Conservation (phyloP, 768 basidiomycete genomes). For the Pleurotus cornucopiae region DNA sequence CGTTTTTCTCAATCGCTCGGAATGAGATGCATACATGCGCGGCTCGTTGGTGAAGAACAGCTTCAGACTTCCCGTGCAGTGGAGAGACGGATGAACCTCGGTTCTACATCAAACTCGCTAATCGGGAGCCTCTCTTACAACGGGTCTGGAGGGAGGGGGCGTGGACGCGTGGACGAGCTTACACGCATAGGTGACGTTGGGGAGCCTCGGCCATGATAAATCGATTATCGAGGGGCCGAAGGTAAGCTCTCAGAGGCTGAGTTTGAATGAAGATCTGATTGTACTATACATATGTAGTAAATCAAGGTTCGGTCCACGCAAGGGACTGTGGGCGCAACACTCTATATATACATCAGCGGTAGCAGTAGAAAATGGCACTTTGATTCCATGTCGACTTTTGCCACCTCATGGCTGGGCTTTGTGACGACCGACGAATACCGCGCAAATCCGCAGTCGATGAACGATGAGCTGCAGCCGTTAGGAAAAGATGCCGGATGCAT, state of each 20-base stretch:
- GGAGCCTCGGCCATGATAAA: not conserved
- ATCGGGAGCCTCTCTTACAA: slow-evolving; percentile 31
- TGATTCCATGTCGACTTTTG: not conserved
- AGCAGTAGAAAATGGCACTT: not conserved
- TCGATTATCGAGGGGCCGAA: not conserved
- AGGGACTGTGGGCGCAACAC: not conserved
- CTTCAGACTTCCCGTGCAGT: slow-evolving; percentile 29
- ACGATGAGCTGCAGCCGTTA: not conserved
- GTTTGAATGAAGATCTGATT: not conserved
- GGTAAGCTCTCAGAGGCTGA: not conserved
- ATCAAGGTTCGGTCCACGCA: not conserved
- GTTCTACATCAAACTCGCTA: slow-evolving; percentile 32
- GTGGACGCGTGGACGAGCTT: slow-evolving; percentile 27
- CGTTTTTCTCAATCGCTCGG: not conserved
- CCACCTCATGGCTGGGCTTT: slow-evolving; percentile 4
- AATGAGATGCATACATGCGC: not conserved
- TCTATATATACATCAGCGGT: not conserved
- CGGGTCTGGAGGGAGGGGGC: slow-evolving; percentile 29
- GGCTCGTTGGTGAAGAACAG: slow-evolving; percentile 28
- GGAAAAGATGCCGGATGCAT: not conserved
- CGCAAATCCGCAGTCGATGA: not conserved
- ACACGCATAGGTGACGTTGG: slow-evolving; percentile 23
- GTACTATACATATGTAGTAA: not conserved
- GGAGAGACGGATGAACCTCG: slow-evolving; percentile 45
- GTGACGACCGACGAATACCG: not conserved